Conservation (phyloP, 2,329 filamentous ascomycete species). For the Penicillium sp. region DNA sequence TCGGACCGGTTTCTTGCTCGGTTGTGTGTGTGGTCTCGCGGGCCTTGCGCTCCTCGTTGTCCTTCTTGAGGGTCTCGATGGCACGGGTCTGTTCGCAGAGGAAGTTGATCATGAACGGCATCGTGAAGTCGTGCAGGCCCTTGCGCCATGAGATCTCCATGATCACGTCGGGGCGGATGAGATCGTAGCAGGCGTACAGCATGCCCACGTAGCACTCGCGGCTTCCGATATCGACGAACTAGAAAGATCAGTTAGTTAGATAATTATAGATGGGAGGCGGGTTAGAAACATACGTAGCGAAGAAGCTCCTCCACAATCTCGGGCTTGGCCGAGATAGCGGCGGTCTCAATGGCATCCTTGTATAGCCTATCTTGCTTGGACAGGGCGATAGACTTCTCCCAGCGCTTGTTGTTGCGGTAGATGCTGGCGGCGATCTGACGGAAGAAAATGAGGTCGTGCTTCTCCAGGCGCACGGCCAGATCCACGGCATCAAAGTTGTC, state of each 20-base stretch:
- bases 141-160: slow-evolving; percentile 97
- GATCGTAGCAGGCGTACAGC: slow-evolving; percentile 97
- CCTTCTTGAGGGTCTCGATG: slow-evolving; percentile 82
- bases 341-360: slow-evolving; percentile 98
- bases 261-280: not conserved
- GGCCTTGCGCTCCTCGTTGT: slow-evolving; percentile 91
- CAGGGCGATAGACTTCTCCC: slow-evolving; percentile 97
- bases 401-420: slow-evolving; percentile 99
- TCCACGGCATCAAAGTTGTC: slow-evolving; percentile 98
- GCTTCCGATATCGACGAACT: slow-evolving; percentile 99
- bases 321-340: slow-evolving; percentile 85
- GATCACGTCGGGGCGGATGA: slow-evolving; percentile 89
- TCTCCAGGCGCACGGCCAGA: slow-evolving; percentile 88
- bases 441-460: slow-evolving; percentile 98
- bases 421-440: slow-evolving; percentile 97
- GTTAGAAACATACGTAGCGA: slow-evolving; percentile 85
- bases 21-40: slow-evolving; percentile 75
- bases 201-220: slow-evolving; percentile 99
- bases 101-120: slow-evolving; percentile 99
- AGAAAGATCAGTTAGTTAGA: slow-evolving; percentile 38
- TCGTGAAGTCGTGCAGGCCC: slow-evolving; percentile 92
- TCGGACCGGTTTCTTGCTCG: slow-evolving; percentile 91
- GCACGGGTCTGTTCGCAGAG: slow-evolving; percentile 87
- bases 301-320: slow-evolving; percentile 95
- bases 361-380: slow-evolving; percentile 99